Percentiles rank a stretch among this genome's conserved stretches.
Conservation (phyloP, 768 basidiomycete genomes). For the Boletus sensibilis region DNA sequence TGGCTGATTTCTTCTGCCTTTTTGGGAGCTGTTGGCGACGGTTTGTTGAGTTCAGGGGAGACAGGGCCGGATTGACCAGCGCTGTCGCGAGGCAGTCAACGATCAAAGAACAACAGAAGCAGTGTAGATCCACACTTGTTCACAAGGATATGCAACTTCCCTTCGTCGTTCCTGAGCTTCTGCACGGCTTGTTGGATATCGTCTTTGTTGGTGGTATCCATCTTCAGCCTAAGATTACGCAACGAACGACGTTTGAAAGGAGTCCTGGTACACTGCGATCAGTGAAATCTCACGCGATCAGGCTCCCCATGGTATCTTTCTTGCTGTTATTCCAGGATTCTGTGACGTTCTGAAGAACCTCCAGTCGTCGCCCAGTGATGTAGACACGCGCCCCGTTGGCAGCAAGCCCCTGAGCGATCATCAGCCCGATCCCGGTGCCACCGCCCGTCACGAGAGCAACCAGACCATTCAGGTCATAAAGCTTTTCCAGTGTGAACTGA, state of each 20-base stretch:
- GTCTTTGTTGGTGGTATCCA: conserved; percentile 71
- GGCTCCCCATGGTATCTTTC: conserved; percentile 40
- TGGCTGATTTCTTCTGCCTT: conserved; percentile 63
- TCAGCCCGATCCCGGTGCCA: conserved; percentile 55
- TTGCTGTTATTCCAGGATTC: conserved; percentile 44
- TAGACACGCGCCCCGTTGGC: conserved; percentile 80
- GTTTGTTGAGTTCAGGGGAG: conserved; percentile 56
- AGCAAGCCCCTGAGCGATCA: conserved; percentile 73
- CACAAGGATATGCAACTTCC: conserved; percentile 73
- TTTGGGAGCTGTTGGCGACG: conserved; percentile 55
- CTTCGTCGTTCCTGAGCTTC: conserved; percentile 40
- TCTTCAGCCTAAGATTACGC: conserved; percentile 45
- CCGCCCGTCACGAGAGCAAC: conserved; percentile 51
- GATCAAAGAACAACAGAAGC: not conserved
- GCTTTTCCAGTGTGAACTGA: conserved; percentile 23
- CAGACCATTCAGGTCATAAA: conserved; percentile 57
- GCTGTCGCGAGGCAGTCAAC: conserved; percentile 36
- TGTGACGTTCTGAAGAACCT: conserved; percentile 60
- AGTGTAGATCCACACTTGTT: conserved; percentile 60
- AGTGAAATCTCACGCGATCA: conserved; percentile 55
- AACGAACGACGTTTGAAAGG: not conserved
- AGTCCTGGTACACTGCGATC: not conserved
- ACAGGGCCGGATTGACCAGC: conserved; percentile 73
- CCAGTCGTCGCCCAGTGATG: conserved; percentile 67
- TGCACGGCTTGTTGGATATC: conserved; percentile 61